Evolutionary conservation across 371 early-diverging fungal genomes (phyloP), one percentile per base, ranked within the genome.

Genomic region (Fennellomyces sp.): DNA sequence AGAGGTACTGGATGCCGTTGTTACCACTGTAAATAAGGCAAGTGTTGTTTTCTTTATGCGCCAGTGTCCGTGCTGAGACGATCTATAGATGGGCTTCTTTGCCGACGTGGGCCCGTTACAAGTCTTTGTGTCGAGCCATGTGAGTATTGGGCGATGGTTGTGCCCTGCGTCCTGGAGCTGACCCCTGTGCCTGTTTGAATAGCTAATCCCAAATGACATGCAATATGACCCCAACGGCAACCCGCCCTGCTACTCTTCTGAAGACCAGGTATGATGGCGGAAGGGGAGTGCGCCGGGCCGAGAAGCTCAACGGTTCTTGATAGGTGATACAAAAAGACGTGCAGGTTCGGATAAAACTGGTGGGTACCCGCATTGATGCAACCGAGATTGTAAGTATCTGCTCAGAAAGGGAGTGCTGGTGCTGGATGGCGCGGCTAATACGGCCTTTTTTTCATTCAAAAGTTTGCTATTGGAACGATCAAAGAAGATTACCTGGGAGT

Each of bases 1-100:
- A 48, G 96, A 99, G 78, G 98, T 99, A 2, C 80, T 99, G 3
- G 99, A 99, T 73, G 99, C 94, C 0, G 85, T 94, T 12, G 97
- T 99, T 3, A 92, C 92, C 0, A 92, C 91, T 29, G 97, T 98
- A 12, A 98, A 94, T 69, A 95, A 94, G 88, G 93, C 92, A 76
- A 41, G 54, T 23, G 13, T 21, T 23, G 35, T n/a, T n/a, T n/a
- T n/a, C 0, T 23, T 5, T 30, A 30, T 52, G 59, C 21, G 15
- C 28, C 11, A 1, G 47, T 49, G 29, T 28, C 26, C 47, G 29
- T 36, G 11, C 31, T 27, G 11, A 25, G 29, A 26, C 15, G 13
- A 11, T 51, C 19, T 58, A 2, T 71, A 92, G 90, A 92, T 97
- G 86, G 99, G 99, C 5, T 94, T 99, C 69, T 97, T 97, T 78